Evolutionary conservation across 73 alveolate genomes (phyloP), one percentile per base, ranked within the genome.

Genomic region (Diophrys appendiculata): DNA sequence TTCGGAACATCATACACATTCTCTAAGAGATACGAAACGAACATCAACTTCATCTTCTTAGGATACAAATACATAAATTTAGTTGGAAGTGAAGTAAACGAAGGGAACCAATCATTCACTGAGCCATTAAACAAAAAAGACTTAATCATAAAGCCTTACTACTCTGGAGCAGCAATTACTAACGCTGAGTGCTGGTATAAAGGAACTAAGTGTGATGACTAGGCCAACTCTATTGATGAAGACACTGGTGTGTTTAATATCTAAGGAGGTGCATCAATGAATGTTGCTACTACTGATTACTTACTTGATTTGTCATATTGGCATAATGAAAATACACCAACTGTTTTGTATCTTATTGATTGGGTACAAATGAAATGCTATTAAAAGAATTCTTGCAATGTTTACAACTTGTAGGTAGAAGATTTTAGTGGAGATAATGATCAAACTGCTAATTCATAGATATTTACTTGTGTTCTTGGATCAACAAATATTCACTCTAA

Each of bases 171-270:
- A 11, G 60, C 60, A 11, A 18, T 43, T 5, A 11, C 60, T 43
- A 43, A 43, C 18, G 60, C 60, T 43, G 18, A 18, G 5, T 43
- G 60, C 18, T 43, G 60, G 60, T 43, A 43, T 18, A 43, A 11
- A 18, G 60, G 60, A 11, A 43, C 60, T 43, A 43, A 43, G 60
- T 43, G 60, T 43, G 60, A n/a, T n/a, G n/a, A n/a, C n/a, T n/a
- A n/a, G n/a, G n/a, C n/a, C n/a, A n/a, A 43, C 60, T 43, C 60
- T 43, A 43, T 43, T 43, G 60, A 43, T 43, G 60, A 43, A 43
- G 60, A 43, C 60, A 43, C 60, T 43, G 60, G 60, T 11, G 60
- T 43, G 18, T 43, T 43, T 43, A 18, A 11, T 18, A 18, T 43
- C 60, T 5, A 18, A 43, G 60, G 60, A 43, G 18, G n/a, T 43